phyloP scores from a whole-genome alignment of 2,329 filamentous ascomycete genomes.

The Epicoccum nigrum region DNA sequence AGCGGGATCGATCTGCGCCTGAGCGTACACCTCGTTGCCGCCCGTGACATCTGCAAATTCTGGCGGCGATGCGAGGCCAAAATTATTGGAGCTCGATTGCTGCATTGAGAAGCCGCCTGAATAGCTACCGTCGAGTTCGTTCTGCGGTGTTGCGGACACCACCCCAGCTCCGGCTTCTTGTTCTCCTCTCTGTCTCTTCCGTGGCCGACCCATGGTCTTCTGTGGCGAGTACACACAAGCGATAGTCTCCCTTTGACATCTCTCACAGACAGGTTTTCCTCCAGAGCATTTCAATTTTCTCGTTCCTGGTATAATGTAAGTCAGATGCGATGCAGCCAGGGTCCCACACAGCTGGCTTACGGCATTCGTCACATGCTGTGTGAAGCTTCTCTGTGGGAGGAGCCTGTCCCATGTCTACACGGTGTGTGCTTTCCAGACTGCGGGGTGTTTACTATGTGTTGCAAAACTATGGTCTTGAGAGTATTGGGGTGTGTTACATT shows the following conservation, averaged over 20 bases:
- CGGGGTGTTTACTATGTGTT: too few species aligned
- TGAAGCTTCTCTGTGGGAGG: conserved; percentile 37
- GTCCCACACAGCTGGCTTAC: conserved; percentile 31
- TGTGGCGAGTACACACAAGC: conserved; percentile 55
- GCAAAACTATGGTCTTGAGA: too few species aligned
- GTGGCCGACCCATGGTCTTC: conserved; percentile 59
- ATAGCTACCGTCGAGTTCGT: not conserved
- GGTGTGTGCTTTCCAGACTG: too few species aligned
- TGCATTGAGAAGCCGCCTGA: conserved; percentile 7
- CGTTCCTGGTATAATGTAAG: conserved; percentile 40
- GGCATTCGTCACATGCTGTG: conserved; percentile 46
- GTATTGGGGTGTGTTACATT: too few species aligned
- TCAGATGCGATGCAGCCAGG: not conserved
- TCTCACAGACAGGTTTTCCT: conserved; percentile 49
- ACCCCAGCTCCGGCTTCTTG: conserved; percentile 9
- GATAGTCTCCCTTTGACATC: conserved; percentile 52
- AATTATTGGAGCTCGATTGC: conserved; percentile 14
- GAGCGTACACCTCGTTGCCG: conserved; percentile 7
- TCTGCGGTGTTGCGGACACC: not conserved
- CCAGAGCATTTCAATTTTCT: conserved; percentile 59
- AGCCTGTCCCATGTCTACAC: conserved; percentile 22
- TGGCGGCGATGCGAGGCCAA: conserved; percentile 22
- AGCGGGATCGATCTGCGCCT: conserved; percentile 13
- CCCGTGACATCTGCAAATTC: conserved; percentile 14
- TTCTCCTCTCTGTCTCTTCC: conserved; percentile 52